Base-by-base conservation (phyloP, 139 green algal genomes). In the Chlamydomonas sp. region DNA sequence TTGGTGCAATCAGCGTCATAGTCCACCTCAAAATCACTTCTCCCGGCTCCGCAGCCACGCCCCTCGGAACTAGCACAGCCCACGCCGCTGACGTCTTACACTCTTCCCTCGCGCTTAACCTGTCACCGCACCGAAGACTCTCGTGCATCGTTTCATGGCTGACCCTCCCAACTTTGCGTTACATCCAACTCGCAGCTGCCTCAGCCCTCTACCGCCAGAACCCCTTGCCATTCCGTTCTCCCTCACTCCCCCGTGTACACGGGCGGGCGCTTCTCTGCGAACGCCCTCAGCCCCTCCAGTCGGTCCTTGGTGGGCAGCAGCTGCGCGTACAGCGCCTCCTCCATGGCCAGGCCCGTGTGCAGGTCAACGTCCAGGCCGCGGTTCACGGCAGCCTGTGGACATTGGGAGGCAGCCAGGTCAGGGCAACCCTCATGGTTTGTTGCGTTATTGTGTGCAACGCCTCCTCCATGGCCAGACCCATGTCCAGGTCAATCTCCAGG, bases 231-330 rank as follows among this genome's bases (percentile, higher is more conserved):
- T 6, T 7, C 71, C n/a, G 49, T 9, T 14, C 74, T 7, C 74
- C 61, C 61, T 80, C 82, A 86, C 20, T 97, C 93, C 0, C 96
- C 96, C 7, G 83, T 96, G 86, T 96, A 98, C 15, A 84, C n/a
- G 0, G 96, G 96, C 81, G 84, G 82, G 17, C 96, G 91, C 91
- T 98, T 98, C 89, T 98, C 96, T 9, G 89, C 92, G 90, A 98
- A 98, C 4, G 96, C 96, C 18, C 81, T 85, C 59, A 98, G 90
- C 8, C 96, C 96, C 78, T 98, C 96, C 67, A 97, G 74, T 20
- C 96, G 86, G 87, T 98, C 96, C 57, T 92, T 86, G 4, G 94
- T 97, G 5, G 90, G 92, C 18, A 98, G 85, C 31, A 98, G 91
- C 89, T 95, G 92, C 58, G 87, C 89, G 71, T 91, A 98, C 75